Conservation (phyloP, 2,329 filamentous ascomycete species). For the Hypocreales sp. region DNA sequence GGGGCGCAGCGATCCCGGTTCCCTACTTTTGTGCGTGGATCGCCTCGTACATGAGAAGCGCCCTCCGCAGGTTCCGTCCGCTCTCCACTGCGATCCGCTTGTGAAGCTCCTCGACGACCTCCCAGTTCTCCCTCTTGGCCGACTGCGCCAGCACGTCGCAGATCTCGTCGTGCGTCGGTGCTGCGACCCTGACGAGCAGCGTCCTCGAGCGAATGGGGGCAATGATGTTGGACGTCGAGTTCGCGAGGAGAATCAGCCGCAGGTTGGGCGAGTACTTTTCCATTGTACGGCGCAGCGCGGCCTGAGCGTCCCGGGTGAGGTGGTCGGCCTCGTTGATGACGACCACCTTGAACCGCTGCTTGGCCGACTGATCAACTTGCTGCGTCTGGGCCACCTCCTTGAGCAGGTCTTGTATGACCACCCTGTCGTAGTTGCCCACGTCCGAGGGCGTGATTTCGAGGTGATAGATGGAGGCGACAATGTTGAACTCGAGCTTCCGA, state of each 20-base stretch:
- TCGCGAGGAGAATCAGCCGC: conserved; percentile 79
- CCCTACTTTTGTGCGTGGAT: conserved; percentile 91
- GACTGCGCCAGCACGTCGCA: conserved; percentile 55
- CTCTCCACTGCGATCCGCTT: conserved; percentile 79
- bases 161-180: conserved; percentile 76
- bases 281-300: conserved; percentile 89
- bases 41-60: conserved; percentile 91
- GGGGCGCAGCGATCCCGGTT: too few relatives aligned
- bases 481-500: conserved; percentile 98
- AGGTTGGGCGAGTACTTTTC: conserved; percentile 98
- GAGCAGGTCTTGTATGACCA: conserved; percentile 86
- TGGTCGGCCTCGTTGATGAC: conserved; percentile 99
- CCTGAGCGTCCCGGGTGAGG: conserved; percentile 85
- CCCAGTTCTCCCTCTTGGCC: conserved; percentile 71
- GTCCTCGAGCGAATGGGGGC: conserved; percentile 92
- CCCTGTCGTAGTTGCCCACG: conserved; percentile 89
- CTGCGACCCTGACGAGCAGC: conserved; percentile 78
- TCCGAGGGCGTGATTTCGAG: conserved; percentile 96
- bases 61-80: conserved; percentile 76
- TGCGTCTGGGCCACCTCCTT: conserved; percentile 98
- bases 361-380: conserved; percentile 86
- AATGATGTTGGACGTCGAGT: conserved; percentile 96
- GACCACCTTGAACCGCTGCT: conserved; percentile 93
- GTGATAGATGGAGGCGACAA: conserved; percentile 92
- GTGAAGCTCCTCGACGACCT: conserved; percentile 60